A percentile compares a stretch with the other conserved stretches of the same genome.
Conservation (phyloP, 192 early-diverging fungal species). For the Oehlia diaphana region DNA sequence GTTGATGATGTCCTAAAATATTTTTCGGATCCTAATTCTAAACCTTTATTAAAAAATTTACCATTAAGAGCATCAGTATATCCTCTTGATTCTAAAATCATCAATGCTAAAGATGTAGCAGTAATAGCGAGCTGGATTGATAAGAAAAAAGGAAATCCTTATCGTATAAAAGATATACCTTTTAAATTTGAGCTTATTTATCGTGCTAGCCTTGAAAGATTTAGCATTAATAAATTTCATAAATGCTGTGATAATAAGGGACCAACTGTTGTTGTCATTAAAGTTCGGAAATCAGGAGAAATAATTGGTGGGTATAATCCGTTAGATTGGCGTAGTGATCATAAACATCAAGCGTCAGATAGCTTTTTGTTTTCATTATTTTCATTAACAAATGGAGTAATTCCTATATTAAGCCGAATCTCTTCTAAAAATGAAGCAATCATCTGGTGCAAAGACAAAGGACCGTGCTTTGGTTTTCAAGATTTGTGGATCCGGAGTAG, state of each 20-base stretch:
- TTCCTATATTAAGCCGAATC: neutral
- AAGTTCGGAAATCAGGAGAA: neutral
- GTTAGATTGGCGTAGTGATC: neutral
- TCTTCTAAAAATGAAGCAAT: slow-evolving; percentile 3
- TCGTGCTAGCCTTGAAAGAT: neutral
- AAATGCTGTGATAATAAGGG: neutral
- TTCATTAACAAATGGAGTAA: neutral
- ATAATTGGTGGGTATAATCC: slow-evolving; percentile 8
- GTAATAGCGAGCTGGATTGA: slow-evolving; percentile 11
- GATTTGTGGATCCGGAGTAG: no score
- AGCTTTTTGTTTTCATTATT: neutral
- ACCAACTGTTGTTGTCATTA: neutral
- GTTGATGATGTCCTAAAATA: neutral
- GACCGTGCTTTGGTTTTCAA: neutral
- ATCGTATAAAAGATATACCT: neutral
- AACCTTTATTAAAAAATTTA: neutral
- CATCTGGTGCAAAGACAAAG: neutral
- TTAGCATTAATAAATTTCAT: neutral
- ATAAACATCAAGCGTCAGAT: neutral
- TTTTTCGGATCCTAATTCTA: neutral
- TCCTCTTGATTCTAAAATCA: neutral
- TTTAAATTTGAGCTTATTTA: neutral
- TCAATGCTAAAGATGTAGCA: neutral
- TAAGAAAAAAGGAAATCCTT: neutral
- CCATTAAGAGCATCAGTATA: neutral